phyloP scores from a whole-genome alignment of 2,329 filamentous ascomycete genomes.

The Penicillium sp. region DNA sequence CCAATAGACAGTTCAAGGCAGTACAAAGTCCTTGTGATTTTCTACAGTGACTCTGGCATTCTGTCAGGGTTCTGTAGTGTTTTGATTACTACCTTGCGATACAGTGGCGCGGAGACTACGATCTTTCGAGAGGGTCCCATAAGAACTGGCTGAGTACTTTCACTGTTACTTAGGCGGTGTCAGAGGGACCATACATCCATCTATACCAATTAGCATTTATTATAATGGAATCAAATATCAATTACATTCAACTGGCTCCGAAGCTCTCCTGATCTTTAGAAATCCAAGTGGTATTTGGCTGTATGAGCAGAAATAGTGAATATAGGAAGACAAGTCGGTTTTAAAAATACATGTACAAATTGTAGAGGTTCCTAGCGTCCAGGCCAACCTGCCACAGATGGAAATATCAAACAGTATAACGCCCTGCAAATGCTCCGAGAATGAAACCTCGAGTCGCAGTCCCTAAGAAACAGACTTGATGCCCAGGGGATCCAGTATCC shows the following conservation, averaged over 20 bases:
- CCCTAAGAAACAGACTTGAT: constrained; percentile 33
- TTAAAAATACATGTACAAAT: constrained; percentile 40
- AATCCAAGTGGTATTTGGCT: constrained; percentile 16
- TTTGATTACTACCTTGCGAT: constrained; percentile 67
- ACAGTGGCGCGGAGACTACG: constrained; percentile 59
- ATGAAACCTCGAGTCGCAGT: constrained; percentile 21
- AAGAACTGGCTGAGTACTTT: constrained; percentile 72
- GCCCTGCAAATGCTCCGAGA: constrained; percentile 40
- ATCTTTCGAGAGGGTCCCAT: constrained; percentile 58
- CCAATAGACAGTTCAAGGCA: constrained; percentile 86
- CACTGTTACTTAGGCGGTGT: constrained; percentile 75
- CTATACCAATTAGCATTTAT: constrained; percentile 40
- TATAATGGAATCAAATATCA: neutral
- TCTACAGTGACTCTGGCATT: constrained; percentile 63
- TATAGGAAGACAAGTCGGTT: constrained; percentile 23
- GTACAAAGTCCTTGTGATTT: constrained; percentile 50
- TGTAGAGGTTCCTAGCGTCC: constrained; percentile 23
- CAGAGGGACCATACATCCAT: constrained; percentile 73
- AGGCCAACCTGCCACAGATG: constrained; percentile 23
- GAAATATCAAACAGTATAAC: constrained; percentile 32
- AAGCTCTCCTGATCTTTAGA: neutral
- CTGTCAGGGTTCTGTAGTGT: constrained; percentile 61
- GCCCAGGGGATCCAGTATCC: constrained; percentile 63
- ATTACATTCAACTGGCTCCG: neutral
- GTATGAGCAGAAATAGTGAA: constrained; percentile 12